These are phyloP conservation scores for Claviceps lovelessii DNA, from an alignment of 2,329 filamentous ascomycete species.

Conservation along the genomic window DNA sequence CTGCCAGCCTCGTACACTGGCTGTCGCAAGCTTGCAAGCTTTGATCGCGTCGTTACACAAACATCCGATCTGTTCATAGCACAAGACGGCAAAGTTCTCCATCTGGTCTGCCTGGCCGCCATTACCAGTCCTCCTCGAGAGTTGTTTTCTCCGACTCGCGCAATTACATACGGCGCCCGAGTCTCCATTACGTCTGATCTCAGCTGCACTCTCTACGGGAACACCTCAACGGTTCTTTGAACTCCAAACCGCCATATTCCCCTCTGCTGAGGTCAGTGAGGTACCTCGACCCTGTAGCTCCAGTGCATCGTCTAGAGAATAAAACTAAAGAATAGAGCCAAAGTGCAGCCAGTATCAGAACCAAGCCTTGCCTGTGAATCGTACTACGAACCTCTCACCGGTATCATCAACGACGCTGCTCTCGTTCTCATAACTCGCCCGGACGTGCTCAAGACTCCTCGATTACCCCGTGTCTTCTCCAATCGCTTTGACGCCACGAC, in stretches of 20 bases:
- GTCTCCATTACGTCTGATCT: not conserved
- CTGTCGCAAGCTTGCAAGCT: slow-evolving; percentile 7
- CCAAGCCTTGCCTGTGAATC: not conserved
- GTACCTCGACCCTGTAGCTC: not conserved
- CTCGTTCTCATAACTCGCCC: too few species aligned
- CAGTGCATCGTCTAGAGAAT: not conserved
- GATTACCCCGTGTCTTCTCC: not conserved
- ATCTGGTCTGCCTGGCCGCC: not conserved
- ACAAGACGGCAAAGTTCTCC: not conserved
- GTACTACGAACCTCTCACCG: not conserved
- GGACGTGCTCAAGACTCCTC: too few species aligned
- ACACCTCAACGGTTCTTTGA: not conserved
- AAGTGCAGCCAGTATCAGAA: not conserved
- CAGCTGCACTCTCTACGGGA: not conserved
- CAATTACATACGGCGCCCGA: not conserved
- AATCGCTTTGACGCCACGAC: not conserved
- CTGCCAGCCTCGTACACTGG: slow-evolving; percentile 7
- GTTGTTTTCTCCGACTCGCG: not conserved
- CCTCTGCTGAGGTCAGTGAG: not conserved
- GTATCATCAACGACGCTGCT: too few species aligned
- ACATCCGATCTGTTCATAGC: not conserved
- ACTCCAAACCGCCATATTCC: not conserved
- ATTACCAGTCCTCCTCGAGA: not conserved
- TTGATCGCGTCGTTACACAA: slow-evolving; percentile 1
- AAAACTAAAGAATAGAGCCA: not conserved